Conservation (phyloP, 345 rosid species). For the Syzygium jambos region DNA sequence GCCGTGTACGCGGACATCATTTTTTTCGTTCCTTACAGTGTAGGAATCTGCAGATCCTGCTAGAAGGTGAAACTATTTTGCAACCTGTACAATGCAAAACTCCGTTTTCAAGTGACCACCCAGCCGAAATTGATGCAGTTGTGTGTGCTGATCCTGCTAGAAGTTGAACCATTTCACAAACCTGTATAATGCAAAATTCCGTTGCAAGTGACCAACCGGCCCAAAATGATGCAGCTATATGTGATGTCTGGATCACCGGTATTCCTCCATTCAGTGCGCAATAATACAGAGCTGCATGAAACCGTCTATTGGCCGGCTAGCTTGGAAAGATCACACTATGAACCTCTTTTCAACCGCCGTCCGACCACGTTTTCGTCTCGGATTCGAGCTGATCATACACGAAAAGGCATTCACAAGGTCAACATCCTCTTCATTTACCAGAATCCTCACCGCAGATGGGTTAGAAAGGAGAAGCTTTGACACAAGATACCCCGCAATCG, state of each 20-base stretch:
- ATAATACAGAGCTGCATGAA: not conserved
- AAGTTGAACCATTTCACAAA: not conserved
- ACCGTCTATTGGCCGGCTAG: not conserved
- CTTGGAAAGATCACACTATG: constrained; percentile 26
- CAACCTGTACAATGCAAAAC: not conserved
- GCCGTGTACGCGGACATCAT: not conserved
- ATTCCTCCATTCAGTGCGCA: not conserved
- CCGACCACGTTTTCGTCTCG: constrained; percentile 56
- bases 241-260: not conserved
- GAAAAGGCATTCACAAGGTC: constrained; percentile 63
- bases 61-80: not conserved
- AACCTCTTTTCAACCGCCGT: constrained; percentile 36
- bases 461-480: constrained; percentile 71
- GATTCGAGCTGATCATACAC: constrained; percentile 54
- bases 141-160: not conserved
- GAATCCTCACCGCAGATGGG: constrained; percentile 52
- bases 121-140: not conserved
- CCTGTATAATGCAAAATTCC: not conserved
- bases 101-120: not conserved
- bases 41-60: not conserved
- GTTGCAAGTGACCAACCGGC: not conserved
- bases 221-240: not conserved
- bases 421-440: constrained; percentile 60
- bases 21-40: not conserved
- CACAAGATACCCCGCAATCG: constrained; percentile 85